phyloP scores from a whole-genome alignment of 1,284 basidiomycete species.

The Malassezia caprae region DNA sequence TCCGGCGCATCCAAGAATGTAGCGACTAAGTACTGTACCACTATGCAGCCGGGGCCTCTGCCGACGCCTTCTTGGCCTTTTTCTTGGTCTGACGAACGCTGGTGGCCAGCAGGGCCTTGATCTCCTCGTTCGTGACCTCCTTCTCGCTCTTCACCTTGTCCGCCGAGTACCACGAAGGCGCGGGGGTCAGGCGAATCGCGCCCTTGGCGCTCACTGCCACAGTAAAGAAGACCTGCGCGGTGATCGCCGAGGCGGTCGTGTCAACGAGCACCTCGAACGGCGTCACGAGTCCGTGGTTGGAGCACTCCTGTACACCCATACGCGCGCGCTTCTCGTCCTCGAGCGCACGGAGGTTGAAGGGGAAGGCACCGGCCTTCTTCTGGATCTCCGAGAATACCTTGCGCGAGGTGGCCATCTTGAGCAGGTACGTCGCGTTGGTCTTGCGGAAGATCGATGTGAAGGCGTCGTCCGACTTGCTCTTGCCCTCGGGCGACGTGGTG shows the following conservation, averaged over 20 bases:
- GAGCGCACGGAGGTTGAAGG: slow-evolving; percentile 84
- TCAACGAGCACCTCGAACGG: slow-evolving; percentile 64
- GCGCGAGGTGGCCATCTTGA: slow-evolving; percentile 95
- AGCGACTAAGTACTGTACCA: not conserved
- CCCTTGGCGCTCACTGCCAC: slow-evolving; percentile 69
- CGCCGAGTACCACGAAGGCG: slow-evolving; percentile 83
- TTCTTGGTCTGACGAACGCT: slow-evolving; percentile 81
- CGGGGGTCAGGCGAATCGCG: slow-evolving; percentile 67
- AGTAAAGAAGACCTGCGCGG: slow-evolving; percentile 87
- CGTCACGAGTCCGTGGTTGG: slow-evolving; percentile 78
- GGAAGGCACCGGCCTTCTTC: slow-evolving; percentile 94
- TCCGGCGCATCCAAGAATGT: not conserved
- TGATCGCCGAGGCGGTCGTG: slow-evolving; percentile 32
- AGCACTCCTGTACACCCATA: slow-evolving; percentile 90
- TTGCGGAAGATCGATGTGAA: slow-evolving; percentile 89
- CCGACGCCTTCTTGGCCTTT: slow-evolving; percentile 68
- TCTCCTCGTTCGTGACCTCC: slow-evolving; percentile 30
- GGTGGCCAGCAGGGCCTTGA: slow-evolving; percentile 64
- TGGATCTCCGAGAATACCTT: slow-evolving; percentile 90
- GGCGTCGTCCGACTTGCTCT: slow-evolving; percentile 70
- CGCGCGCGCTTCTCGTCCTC: slow-evolving; percentile 92
- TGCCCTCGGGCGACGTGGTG: slow-evolving; percentile 39
- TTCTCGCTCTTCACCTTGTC: slow-evolving; percentile 74
- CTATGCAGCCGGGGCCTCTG: slow-evolving; percentile 20
- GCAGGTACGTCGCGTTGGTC: slow-evolving; percentile 73